Base-by-base conservation (phyloP, 1,284 basidiomycete species). In the Blastosporella zonata region DNA sequence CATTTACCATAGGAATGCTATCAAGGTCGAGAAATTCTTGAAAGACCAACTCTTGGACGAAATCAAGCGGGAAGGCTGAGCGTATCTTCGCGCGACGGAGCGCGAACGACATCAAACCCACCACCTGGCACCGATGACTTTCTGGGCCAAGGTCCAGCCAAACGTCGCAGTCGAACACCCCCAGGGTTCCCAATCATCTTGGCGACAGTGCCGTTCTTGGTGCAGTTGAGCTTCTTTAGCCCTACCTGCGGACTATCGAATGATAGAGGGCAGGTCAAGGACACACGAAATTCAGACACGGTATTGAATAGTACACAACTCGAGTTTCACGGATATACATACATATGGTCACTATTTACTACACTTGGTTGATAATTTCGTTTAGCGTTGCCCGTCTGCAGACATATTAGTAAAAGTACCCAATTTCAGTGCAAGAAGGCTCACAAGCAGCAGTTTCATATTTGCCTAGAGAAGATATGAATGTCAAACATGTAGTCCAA, bases 1-100 rank as follows among this genome's bases (percentile, higher is more conserved):
- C 20, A 82, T 90, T 39, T 99, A 96, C 63, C 81, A 85, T 49
- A 92, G 89, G 70, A 87, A 89, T 57, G 95, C 94, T 7, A 86
- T 82, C 57, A 87, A 84, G 68, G 69, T 98, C 67, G 93, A 97
- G 58, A 82, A 78, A 60, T 75, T 74, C 51, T 66, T 86, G 62
- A 80, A 79, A 49, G 79, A 83, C 8, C 66, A 78, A 43, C 62
- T 77, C 12, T 62, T 68, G 5, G 62, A 66, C 20, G 52, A 59
- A 33, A 25, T 61, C 29, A 65, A 65, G 43, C 59, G 55, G 33
- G 66, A 66, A 34, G 59, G 62, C 34, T 63, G 46, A 55, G 13
- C 7, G 6, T n/a, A 10, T 33, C 6, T 9, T 40, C 21, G 25
- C 31, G 18, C 7, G 9, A 9, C 25, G 35, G 6, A 4, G 9